Base-by-base conservation (phyloP, 495 filamentous ascomycete species). In the Hyaloscypha bicolor region DNA sequence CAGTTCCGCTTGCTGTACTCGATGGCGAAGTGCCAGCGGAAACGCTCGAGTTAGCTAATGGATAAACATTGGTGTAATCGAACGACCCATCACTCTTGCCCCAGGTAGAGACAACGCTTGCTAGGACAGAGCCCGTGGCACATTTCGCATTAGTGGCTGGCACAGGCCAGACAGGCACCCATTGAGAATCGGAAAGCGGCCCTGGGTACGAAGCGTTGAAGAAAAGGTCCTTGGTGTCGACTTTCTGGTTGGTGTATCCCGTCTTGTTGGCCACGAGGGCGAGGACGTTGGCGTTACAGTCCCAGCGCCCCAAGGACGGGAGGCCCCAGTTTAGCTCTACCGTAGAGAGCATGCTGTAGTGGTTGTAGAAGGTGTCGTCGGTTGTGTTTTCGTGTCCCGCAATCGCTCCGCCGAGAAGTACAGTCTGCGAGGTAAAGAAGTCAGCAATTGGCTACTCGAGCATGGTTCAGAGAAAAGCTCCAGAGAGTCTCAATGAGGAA, bases 331-430 rank as follows among this genome's bases (percentile, higher is more conserved):
- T 92, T 6, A 83, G 85, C 21, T 80, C 76, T 32, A 87, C 80
- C 19, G 87, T 86, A n/a, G 88, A 80, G 64, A 93, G 82, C 64
- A 82, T 77, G 55, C 83, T 88, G 81, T 90, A 92, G 79, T 91
- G 89, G 73, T 81, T 88, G 79, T 92, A 92, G 80, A 87, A 91
- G 42, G 80, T 86, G 74, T 82, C 72, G 70, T 92, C 90, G 8
- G 74, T 83, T n/a, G 87, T 90, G 63, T 82, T 77, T 11, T 87
- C 78, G 55, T 80, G 56, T 2, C 77, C 58, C 21, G 87, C 86
- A 33, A 93, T 77, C 31, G 88, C 87, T 63, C 83, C 87, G 14
- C 90, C 90, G 33, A 93, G 75, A 4, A 92, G 81, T 65, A 91
- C 75, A 62, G 80, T 82, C 9, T 48, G 12, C 12, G 12, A 3